A percentile compares a stretch with the other conserved stretches of the same genome.
phyloP scores from a whole-genome alignment of 2,329 filamentous ascomycete genomes.

The Lasiodiplodia theobromae region DNA sequence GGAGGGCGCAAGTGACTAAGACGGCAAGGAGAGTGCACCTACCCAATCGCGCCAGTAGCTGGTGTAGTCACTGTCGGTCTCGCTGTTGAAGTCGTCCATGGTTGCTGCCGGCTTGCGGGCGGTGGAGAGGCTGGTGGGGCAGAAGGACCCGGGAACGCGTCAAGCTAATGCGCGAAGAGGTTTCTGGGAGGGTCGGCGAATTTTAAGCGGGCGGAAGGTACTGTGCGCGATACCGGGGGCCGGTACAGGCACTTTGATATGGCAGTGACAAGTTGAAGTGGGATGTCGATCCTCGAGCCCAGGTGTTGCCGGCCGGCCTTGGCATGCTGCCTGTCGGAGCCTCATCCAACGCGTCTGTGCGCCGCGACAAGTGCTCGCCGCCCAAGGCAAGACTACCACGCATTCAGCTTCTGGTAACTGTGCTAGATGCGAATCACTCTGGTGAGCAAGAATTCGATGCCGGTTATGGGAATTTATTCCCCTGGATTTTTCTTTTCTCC shows the following conservation, averaged over 20 bases:
- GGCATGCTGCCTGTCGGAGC: conserved; percentile 20
- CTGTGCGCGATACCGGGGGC: conserved; percentile 19
- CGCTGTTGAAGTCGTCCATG: conserved; percentile 98
- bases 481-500: too few relatives aligned
- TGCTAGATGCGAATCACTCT: not conserved
- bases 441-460: not conserved
- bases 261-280: conserved; percentile 27
- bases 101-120: conserved; percentile 30
- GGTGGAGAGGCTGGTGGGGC: conserved; percentile 4
- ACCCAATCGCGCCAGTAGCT: conserved; percentile 99
- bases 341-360: conserved; percentile 20
- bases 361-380: not conserved
- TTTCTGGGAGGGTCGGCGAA: not conserved
- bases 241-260: conserved; percentile 20
- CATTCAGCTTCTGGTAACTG: not conserved
- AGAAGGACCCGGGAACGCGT: conserved; percentile 4
- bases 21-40: conserved; percentile 53
- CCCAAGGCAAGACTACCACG: not conserved
- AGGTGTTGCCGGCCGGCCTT: conserved; percentile 18
- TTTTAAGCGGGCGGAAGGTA: conserved; percentile 4
- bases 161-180: conserved; percentile 14
- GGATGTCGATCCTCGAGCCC: conserved; percentile 26
- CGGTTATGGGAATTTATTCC: not conserved
- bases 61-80: conserved; percentile 98
- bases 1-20: not conserved